These are phyloP conservation scores for Aspergillus pseudoterreus DNA, from an alignment of 2,329 filamentous ascomycete genomes.

Conservation along the genomic window DNA sequence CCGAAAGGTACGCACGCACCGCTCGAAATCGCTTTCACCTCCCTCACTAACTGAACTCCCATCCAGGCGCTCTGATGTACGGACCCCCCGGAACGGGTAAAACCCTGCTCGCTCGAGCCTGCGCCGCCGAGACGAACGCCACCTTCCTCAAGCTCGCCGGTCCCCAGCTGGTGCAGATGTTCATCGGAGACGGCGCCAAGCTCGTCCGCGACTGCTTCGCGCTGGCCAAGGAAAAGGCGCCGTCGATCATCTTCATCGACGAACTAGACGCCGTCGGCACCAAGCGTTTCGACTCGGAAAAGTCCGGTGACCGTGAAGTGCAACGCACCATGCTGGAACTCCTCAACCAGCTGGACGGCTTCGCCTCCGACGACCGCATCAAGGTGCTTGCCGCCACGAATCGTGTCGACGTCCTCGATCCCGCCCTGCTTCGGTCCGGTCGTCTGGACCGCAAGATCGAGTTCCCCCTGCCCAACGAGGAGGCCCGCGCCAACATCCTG, in stretches of 20 bases:
- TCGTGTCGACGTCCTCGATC: slow-evolving; percentile 89
- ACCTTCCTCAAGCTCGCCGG: slow-evolving; percentile 98
- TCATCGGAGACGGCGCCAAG: slow-evolving; percentile 97
- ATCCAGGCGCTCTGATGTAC: slow-evolving; percentile 88
- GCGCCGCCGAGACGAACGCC: slow-evolving; percentile 94
- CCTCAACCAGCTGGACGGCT: slow-evolving; percentile 96
- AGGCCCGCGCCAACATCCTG: slow-evolving; percentile 92
- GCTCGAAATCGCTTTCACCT: not conserved
- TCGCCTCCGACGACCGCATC: slow-evolving; percentile 93
- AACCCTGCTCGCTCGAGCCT: slow-evolving; percentile 76
- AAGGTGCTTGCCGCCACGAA: slow-evolving; percentile 95
- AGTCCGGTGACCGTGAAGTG: slow-evolving; percentile 95
- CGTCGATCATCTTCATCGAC: slow-evolving; percentile 99
- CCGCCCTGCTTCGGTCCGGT: slow-evolving; percentile 83
- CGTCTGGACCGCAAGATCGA: slow-evolving; percentile 97
- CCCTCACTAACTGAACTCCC: slow-evolving; percentile 7
- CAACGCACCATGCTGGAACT: slow-evolving; percentile 98
- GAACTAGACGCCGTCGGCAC: slow-evolving; percentile 97
- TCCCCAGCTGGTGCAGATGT: slow-evolving; percentile 98
- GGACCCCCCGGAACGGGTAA: slow-evolving; percentile 56
- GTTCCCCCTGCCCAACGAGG: slow-evolving; percentile 96
- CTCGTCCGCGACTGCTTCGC: slow-evolving; percentile 97
- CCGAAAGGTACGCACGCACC: slow-evolving; percentile 72
- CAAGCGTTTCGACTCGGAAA: slow-evolving; percentile 98
- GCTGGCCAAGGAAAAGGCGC: slow-evolving; percentile 96